Conservation (phyloP, 108 stramenopile genomes). For the Nannochloropsis gaditana region DNA sequence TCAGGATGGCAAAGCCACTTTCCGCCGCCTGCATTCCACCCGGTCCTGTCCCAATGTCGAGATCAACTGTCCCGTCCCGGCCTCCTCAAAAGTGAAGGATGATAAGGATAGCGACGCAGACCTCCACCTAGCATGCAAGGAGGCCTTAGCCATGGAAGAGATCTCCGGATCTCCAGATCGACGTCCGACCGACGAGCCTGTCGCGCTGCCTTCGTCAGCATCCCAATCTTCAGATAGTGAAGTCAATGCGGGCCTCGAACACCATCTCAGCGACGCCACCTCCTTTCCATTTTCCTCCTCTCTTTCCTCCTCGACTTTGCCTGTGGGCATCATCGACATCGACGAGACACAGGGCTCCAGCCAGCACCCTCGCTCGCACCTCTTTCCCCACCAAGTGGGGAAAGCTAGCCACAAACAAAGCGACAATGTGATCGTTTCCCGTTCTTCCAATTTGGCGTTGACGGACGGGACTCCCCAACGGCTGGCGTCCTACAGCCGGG, state of each 20-base stretch:
- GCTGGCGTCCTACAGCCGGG: not conserved
- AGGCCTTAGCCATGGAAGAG: constrained; percentile 8
- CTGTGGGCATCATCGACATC: constrained; percentile 10
- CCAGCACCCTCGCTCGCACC: not conserved
- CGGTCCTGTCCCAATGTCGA: not conserved
- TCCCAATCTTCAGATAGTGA: no score
- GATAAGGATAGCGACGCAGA: not conserved
- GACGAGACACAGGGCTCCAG: not conserved
- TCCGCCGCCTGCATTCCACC: not conserved
- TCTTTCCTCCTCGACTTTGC: not conserved
- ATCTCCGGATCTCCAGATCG: not conserved
- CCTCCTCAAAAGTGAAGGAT: not conserved
- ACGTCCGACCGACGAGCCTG: no score
- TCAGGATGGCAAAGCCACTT: constrained; percentile 10
- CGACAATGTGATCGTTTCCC: not conserved
- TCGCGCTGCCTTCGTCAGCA: no score
- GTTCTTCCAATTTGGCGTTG: not conserved
- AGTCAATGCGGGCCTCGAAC: no score
- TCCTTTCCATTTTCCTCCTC: not conserved
- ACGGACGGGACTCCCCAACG: not conserved
- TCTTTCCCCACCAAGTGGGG: no score
- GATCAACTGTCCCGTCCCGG: not conserved
- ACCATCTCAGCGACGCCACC: not conserved
- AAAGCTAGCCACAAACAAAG: not conserved
- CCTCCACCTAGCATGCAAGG: not conserved